Base-by-base conservation (phyloP, 176 grass and related monocot genomes). In the Metroxylon sagu region DNA sequence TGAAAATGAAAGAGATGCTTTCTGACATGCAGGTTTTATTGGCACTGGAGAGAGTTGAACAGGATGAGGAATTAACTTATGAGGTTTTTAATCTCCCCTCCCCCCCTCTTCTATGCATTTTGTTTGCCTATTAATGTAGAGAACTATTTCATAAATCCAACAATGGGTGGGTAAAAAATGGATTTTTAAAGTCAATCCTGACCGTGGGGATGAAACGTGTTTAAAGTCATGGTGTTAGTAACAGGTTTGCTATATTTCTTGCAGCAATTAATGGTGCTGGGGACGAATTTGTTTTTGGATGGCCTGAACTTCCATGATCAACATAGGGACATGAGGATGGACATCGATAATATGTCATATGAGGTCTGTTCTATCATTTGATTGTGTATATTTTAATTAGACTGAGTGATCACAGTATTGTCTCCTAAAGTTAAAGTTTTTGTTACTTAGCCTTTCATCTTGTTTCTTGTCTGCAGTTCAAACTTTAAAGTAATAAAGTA, bases 291-390 rank as follows among this genome's bases (percentile, higher is more conserved):
- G 5, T 16, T 80, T 43, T 62, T 71, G 49, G 85, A 75, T 68
- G 79, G 78, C 76, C 80, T 74, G 43, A 68, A 62, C 64, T 59
- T 77, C 25, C 65, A 60, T 29, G 91, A 95, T 74, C 71, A 74
- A 35, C 80, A 90, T 54, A 76, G 83, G 74, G 91, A 71, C 26
- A 87, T 95, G 91, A 83, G 86, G 53, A 87, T 95, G 91, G 82
- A 95, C 64, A 95, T 95, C 18, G 91, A 95, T 23, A 49, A 74
- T 63, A 90, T 95, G 91, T 87, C 91, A 4, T 95, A 95, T 26
- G 91, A 95, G 84, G 91, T 95, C 67, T 3, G 59, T 73, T 48
- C 57, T 21, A 28, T 6, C 19, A 50, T 60, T 54, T 54, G 57
- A 7, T 15, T 73, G 59, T 76, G 52, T 14, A 43, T 43, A 3